phyloP scores from a whole-genome alignment of 257 asterid species.

The Solanum habrochaites region DNA sequence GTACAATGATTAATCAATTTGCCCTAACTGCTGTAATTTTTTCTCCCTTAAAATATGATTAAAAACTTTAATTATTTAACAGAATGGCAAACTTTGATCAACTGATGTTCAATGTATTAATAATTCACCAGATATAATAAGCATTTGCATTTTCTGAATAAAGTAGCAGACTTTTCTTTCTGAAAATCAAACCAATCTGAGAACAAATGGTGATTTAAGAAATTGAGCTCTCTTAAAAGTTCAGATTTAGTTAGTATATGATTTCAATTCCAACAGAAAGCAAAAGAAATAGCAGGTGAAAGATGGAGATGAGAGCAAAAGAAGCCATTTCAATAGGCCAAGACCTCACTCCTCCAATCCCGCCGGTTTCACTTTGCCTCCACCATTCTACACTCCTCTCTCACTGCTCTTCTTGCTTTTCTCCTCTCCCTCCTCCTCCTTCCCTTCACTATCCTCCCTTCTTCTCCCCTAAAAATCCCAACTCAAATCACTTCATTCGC shows the following conservation, averaged over 20 bases:
- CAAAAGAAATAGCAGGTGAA: background rate
- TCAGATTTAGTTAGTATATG: no score
- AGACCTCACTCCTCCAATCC: slow-evolving; percentile 59
- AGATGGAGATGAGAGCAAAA: slow-evolving; percentile 48
- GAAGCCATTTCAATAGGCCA: slow-evolving; percentile 32
- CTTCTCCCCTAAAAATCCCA: background rate
- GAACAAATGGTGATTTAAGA: background rate
- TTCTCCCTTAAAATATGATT: background rate
- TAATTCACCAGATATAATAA: background rate
- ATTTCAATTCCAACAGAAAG: background rate
- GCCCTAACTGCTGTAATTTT: background rate
- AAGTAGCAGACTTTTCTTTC: no score
- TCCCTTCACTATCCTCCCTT: background rate
- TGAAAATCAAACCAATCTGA: background rate
- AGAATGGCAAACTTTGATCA: background rate
- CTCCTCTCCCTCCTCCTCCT: slow-evolving; percentile 16
- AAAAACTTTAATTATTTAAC: background rate
- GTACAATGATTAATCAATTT: background rate
- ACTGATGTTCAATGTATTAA: background rate
- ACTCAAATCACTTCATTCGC: slow-evolving; percentile 18
- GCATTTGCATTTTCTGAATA: background rate
- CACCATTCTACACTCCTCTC: slow-evolving; percentile 34
- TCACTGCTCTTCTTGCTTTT: slow-evolving; percentile 70
- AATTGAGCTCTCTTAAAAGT: background rate
- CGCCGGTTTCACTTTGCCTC: slow-evolving; percentile 57